Conservation (phyloP, 352 stramenopile species). For the Lagenidium giganteum region DNA sequence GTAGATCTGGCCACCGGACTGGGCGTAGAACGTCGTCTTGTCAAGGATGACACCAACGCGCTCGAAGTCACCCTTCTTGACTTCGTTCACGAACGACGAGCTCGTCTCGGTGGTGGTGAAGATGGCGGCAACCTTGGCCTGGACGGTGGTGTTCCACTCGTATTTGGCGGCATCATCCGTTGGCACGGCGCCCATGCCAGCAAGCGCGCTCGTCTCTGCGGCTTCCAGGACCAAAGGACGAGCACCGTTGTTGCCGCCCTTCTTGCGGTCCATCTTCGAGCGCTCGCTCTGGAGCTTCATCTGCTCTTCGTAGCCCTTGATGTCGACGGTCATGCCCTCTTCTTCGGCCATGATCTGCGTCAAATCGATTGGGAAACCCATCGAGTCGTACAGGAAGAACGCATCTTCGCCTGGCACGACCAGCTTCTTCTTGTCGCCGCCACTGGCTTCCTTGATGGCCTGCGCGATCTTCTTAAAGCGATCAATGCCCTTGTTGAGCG, state of each 20-base stretch:
- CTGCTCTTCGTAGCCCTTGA: slow-evolving; percentile 91
- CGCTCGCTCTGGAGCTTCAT: slow-evolving; percentile 90
- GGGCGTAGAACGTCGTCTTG: slow-evolving; percentile 97
- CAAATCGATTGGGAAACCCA: slow-evolving; percentile 99
- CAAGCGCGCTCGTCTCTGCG: slow-evolving; percentile 91
- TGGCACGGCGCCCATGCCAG: slow-evolving; percentile 63
- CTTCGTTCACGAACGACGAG: slow-evolving; percentile 77
- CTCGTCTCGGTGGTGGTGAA: slow-evolving; percentile 91
- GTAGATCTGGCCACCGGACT: slow-evolving; percentile 96
- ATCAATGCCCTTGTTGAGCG: slow-evolving; percentile 92
- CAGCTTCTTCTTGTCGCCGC: slow-evolving; percentile 38
- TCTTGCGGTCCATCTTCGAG: slow-evolving; percentile 88
- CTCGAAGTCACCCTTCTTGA: slow-evolving; percentile 74
- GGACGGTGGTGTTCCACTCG: slow-evolving; percentile 80
- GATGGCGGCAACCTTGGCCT: slow-evolving; percentile 88
- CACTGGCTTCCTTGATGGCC: slow-evolving; percentile 54
- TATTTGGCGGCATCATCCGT: slow-evolving; percentile 96
- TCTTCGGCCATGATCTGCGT: slow-evolving; percentile 98
- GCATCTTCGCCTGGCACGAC: slow-evolving; percentile 93
- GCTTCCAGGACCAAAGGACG: slow-evolving; percentile 91
- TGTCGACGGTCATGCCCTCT: slow-evolving; percentile 91
- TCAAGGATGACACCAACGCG: slow-evolving; percentile 96
- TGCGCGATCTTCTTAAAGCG: slow-evolving; percentile 87
- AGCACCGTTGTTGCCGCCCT: slow-evolving; percentile 59
- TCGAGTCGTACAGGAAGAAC: slow-evolving; percentile 99